phyloP scores from a whole-genome alignment of 73 alveolate species.

The Symbiodinium natans region DNA sequence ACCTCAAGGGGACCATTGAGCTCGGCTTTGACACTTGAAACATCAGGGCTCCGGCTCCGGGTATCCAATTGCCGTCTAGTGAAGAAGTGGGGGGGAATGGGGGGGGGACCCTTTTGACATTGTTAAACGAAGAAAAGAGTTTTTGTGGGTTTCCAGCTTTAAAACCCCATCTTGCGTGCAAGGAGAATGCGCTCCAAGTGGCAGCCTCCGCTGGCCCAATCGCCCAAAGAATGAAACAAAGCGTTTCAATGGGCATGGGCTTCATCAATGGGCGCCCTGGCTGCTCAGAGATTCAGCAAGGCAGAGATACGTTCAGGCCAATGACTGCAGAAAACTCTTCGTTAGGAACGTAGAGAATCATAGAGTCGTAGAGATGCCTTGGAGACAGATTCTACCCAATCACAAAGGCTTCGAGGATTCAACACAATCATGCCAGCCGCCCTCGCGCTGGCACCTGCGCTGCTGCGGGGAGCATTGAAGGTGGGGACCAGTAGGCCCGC shows the following conservation, averaged over 20 bases:
- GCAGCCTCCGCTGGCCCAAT: slow-evolving; percentile 86
- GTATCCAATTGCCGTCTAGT: too few species aligned
- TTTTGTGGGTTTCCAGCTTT: not conserved
- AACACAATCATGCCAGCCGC: slow-evolving; percentile 91
- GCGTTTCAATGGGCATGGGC: slow-evolving; percentile 93
- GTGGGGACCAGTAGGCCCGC: too few species aligned
- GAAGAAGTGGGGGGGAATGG: too few species aligned
- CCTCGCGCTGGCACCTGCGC: slow-evolving; percentile 49
- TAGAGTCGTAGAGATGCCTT: too few species aligned
- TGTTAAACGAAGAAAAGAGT: too few species aligned
- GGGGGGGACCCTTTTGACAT: too few species aligned
- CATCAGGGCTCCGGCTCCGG: not conserved
- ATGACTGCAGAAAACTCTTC: too few species aligned
- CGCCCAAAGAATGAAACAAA: slow-evolving; percentile 81
- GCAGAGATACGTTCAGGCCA: too few species aligned
- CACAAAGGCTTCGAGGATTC: slow-evolving; percentile 86
- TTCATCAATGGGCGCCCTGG: slow-evolving; percentile 2
- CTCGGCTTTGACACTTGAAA: slow-evolving; percentile 25
- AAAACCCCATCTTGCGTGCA: not conserved
- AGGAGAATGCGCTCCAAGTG: slow-evolving; percentile 40
- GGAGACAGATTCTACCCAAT: not conserved
- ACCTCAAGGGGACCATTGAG: slow-evolving; percentile 76
- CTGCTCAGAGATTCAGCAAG: not conserved
- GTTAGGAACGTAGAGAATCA: too few species aligned
- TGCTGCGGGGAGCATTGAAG: slow-evolving; percentile 73